These are phyloP conservation scores for Neckera pumila DNA, from an alignment of 225 moss, liverwort and hornwort species.

Conservation along the genomic window DNA sequence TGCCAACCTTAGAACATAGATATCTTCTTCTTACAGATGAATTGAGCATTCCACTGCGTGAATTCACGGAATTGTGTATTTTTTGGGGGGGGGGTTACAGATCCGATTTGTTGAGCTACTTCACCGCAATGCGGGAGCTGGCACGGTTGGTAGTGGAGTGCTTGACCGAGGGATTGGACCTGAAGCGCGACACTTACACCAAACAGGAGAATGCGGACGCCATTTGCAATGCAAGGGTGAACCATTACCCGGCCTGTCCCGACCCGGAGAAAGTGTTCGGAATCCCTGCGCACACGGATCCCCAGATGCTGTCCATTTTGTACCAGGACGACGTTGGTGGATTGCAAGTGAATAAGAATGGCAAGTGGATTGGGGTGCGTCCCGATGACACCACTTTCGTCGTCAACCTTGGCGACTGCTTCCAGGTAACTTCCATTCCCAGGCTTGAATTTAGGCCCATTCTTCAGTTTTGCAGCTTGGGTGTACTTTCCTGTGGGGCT, in stretches of 20 bases:
- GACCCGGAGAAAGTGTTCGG: slow-evolving; percentile 18
- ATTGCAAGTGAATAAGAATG: slow-evolving; percentile 21
- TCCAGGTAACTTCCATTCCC: neutral
- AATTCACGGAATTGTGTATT: neutral
- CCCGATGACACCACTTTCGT: slow-evolving; percentile 32
- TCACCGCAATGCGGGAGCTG: slow-evolving; percentile 6
- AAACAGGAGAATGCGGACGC: slow-evolving; percentile 3
- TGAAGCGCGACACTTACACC: slow-evolving; percentile 8
- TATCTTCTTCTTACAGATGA: neutral
- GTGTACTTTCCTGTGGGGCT: neutral
- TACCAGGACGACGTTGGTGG: slow-evolving; percentile 33
- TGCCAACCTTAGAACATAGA: neutral
- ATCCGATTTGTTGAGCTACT: slow-evolving; percentile 7
- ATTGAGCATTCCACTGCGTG: neutral
- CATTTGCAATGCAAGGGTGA: slow-evolving; percentile 21
- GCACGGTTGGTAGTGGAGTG: slow-evolving; percentile 19
- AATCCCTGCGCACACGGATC: slow-evolving; percentile 29
- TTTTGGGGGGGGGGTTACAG: neutral
- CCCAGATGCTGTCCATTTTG: slow-evolving; percentile 18
- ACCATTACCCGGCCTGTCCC: slow-evolving; percentile 26
- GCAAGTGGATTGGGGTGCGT: slow-evolving; percentile 32
- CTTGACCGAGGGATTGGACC: slow-evolving; percentile 20
- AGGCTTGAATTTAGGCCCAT: neutral
- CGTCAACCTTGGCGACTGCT: slow-evolving; percentile 29
- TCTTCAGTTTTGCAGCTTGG: neutral